Conservation (phyloP, 805 yeast species). For the Starmerella vitae region DNA sequence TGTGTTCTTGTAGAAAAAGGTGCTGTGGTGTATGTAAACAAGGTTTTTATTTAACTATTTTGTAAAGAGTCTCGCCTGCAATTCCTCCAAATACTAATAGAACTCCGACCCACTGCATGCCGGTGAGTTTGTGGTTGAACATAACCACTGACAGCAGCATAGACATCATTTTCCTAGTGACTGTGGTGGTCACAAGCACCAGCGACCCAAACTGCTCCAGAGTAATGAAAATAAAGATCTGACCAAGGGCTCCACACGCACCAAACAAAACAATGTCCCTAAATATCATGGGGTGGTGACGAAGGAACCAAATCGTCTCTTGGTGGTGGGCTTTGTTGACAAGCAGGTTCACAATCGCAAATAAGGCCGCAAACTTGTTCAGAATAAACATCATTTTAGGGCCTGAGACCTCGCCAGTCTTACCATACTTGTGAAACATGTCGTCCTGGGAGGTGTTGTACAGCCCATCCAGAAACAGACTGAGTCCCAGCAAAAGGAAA, state of each 20-base stretch:
- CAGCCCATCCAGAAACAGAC: constrained; percentile 76
- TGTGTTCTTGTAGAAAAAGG: constrained; percentile 37
- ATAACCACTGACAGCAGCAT: constrained; percentile 80
- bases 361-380: constrained; percentile 34
- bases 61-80: constrained; percentile 56
- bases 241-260: constrained; percentile 78
- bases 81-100: constrained; percentile 73
- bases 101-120: constrained; percentile 68
- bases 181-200: constrained; percentile 80
- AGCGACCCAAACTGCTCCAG: constrained; percentile 76
- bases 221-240: constrained; percentile 79
- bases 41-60: constrained; percentile 20
- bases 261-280: constrained; percentile 54
- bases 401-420: constrained; percentile 44
- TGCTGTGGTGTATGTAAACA: not conserved
- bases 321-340: constrained; percentile 43
- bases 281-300: constrained; percentile 40
- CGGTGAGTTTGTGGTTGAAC: constrained; percentile 61
- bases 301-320: constrained; percentile 38
- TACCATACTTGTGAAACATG: constrained; percentile 39
- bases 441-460: constrained; percentile 91
- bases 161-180: constrained; percentile 90
- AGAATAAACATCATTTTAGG: constrained; percentile 76
- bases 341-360: constrained; percentile 29
- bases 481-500: constrained; percentile 39